Percentiles rank a stretch among this genome's conserved stretches.
These are phyloP conservation scores for Hemileccinum rubropunctum DNA, from an alignment of 768 basidiomycete species.

Conservation along the genomic window DNA sequence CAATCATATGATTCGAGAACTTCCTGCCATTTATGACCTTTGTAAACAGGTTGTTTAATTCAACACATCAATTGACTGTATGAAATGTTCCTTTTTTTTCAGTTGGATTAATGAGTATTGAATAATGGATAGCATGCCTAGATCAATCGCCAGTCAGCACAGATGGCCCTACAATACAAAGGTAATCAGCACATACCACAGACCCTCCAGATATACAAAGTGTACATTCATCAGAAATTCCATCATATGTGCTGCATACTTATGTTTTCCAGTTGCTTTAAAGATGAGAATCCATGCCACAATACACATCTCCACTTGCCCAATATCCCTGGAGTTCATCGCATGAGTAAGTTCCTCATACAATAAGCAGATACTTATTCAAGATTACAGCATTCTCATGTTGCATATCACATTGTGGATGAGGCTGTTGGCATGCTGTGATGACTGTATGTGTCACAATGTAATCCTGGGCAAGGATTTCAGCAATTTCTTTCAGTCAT, in stretches of 20 bases:
- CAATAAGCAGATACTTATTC: constrained; percentile 35
- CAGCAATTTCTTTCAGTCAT: constrained; percentile 25
- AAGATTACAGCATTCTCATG: constrained; percentile 33
- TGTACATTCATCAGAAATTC: constrained; percentile 14
- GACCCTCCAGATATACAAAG: neutral
- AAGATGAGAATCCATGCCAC: constrained; percentile 29
- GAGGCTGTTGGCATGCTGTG: neutral
- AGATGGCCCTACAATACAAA: no score
- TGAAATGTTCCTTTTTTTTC: constrained; percentile 30
- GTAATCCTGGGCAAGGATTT: constrained; percentile 22
- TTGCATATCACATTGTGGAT: constrained; percentile 27
- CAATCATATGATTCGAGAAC: neutral
- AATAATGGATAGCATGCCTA: constrained; percentile 9
- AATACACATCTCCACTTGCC: constrained; percentile 25
- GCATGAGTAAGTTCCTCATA: constrained; percentile 39
- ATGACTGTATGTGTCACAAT: neutral
- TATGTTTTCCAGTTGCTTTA: constrained; percentile 33
- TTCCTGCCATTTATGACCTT: constrained; percentile 31
- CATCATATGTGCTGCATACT: constrained; percentile 31
- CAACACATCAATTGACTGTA: constrained; percentile 39
- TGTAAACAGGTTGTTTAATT: constrained; percentile 43
- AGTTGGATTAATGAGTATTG: constrained; percentile 34
- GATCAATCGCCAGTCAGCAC: no score
- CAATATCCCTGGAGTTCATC: constrained; percentile 35
- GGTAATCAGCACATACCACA: no score